A percentile compares a stretch with the other conserved stretches of the same genome.
phyloP scores from a whole-genome alignment of 2,329 filamentous ascomycete genomes.

The Fusarium denticulatum region DNA sequence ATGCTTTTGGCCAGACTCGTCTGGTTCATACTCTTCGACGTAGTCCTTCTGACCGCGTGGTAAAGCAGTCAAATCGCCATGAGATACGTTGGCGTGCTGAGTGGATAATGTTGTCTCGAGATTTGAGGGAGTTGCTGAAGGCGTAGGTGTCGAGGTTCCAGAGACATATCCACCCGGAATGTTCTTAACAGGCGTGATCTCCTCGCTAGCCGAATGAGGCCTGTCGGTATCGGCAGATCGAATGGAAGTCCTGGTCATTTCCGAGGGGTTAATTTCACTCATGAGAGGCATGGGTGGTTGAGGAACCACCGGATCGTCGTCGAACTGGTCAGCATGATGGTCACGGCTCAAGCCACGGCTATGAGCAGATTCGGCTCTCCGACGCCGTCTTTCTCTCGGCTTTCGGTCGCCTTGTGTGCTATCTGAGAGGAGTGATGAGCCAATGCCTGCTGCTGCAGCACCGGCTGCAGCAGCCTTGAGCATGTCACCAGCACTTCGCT shows the following conservation, averaged over 20 bases:
- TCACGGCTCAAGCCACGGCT: conserved; percentile 58
- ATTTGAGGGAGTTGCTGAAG: conserved; percentile 63
- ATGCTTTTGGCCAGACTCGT: conserved; percentile 56
- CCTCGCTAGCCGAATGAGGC: conserved; percentile 74
- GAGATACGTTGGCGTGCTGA: conserved; percentile 72
- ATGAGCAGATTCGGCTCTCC: conserved; percentile 60
- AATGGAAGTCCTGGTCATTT: conserved; percentile 88
- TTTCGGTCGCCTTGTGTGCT: conserved; percentile 61
- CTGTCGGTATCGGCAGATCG: conserved; percentile 82
- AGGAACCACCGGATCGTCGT: conserved; percentile 67
- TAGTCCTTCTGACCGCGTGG: conserved; percentile 59
- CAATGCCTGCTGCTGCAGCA: conserved; percentile 54
- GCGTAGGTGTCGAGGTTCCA: conserved; percentile 70
- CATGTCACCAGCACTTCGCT: conserved; percentile 54
- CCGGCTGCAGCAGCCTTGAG: conserved; percentile 58
- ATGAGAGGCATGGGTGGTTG: conserved; percentile 85
- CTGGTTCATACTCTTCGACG: conserved; percentile 58
- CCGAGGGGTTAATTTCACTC: conserved; percentile 86
- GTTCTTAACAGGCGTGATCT: conserved; percentile 69
- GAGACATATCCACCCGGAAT: conserved; percentile 70
- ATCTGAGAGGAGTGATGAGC: conserved; percentile 48
- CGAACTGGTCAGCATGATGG: conserved; percentile 60
- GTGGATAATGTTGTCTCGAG: conserved; percentile 72
- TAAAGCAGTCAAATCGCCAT: conserved; percentile 66
- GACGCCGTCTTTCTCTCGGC: conserved; percentile 61